A percentile compares a stretch with the other conserved stretches of the same genome.
Evolutionary conservation across 192 early-diverging fungal genomes (phyloP).

Genomic region (Globomyces pollinis-pini): DNA sequence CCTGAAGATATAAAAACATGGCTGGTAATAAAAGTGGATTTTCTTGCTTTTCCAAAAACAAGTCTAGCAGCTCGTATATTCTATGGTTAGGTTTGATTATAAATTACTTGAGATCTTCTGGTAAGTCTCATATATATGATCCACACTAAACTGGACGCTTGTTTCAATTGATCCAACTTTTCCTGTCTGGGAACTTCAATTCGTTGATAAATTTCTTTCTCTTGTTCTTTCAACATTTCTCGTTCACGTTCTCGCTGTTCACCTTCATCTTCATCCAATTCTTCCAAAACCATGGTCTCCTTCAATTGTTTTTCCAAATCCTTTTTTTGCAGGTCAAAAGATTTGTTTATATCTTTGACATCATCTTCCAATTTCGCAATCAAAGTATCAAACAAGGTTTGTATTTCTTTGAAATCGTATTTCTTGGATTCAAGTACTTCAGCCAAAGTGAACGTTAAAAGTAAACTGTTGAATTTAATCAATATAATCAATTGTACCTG

Average conservation of each 20-base stretch:
- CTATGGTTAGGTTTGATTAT: slow-evolving; percentile 27
- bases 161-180: slow-evolving; percentile 48
- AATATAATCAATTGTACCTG: too few relatives aligned
- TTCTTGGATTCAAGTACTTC: slow-evolving; percentile 40
- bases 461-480: too few relatives aligned
- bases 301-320: slow-evolving; percentile 18
- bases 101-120: slow-evolving; percentile 67
- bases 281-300: slow-evolving; percentile 8
- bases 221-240: slow-evolving; percentile 41
- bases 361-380: slow-evolving; percentile 22
- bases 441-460: slow-evolving; percentile 39
- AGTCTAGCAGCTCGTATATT: slow-evolving; percentile 63
- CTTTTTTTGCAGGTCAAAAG: slow-evolving; percentile 34
- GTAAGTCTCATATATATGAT: slow-evolving; percentile 81
- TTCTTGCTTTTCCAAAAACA: slow-evolving; percentile 71
- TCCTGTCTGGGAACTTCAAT: background rate
- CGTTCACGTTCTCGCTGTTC: slow-evolving; percentile 40
- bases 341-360: slow-evolving; percentile 18
- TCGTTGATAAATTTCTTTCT: slow-evolving; percentile 25
- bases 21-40: slow-evolving; percentile 64
- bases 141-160: slow-evolving; percentile 65
- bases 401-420: slow-evolving; percentile 11
- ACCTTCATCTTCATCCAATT: slow-evolving; percentile 38
- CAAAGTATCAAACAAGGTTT: slow-evolving; percentile 31
- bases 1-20: slow-evolving; percentile 82